Percentiles rank a stretch among this genome's conserved stretches.
Evolutionary conservation across 1,284 basidiomycete genomes (phyloP).

Genomic region (Tilletia setariae): DNA sequence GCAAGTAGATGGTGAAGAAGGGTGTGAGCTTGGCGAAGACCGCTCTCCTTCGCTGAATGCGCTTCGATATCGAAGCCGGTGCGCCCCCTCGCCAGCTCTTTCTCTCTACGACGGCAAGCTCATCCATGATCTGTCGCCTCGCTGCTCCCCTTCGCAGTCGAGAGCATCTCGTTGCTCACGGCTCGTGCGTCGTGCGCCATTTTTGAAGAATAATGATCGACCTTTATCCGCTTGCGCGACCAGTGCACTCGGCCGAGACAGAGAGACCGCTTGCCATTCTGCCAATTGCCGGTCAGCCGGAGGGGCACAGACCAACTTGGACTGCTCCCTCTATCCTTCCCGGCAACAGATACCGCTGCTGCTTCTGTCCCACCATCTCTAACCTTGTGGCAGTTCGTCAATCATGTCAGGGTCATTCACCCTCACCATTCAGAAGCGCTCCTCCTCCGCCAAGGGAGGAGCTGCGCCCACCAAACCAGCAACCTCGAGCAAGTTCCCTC

Average conservation of each 20-base stretch:
- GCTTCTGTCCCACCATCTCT: too few relatives aligned
- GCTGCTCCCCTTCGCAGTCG: not conserved
- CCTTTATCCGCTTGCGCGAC: not conserved
- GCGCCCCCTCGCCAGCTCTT: not conserved
- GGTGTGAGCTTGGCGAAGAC: not conserved
- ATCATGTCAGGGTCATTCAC: constrained; percentile 21
- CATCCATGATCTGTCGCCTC: not conserved
- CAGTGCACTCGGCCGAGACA: too few relatives aligned
- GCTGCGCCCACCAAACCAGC: not conserved
- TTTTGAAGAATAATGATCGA: not conserved
- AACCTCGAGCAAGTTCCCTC: constrained; percentile 37
- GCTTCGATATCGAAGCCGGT: not conserved
- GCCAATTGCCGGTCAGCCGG: too few relatives aligned
- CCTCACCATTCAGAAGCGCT: constrained; percentile 32
- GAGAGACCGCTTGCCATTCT: too few relatives aligned
- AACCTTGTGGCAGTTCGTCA: too few relatives aligned
- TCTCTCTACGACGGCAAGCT: too few relatives aligned
- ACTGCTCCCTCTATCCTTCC: too few relatives aligned
- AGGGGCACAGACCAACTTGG: too few relatives aligned
- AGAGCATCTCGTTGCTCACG: not conserved
- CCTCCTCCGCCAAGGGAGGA: not conserved
- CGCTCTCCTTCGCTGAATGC: not conserved
- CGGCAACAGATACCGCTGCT: too few relatives aligned
- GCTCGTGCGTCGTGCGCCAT: not conserved
- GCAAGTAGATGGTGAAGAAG: not conserved